Base-by-base conservation (phyloP, 306 rosid genomes). In the Astragalus glycyphyllos region DNA sequence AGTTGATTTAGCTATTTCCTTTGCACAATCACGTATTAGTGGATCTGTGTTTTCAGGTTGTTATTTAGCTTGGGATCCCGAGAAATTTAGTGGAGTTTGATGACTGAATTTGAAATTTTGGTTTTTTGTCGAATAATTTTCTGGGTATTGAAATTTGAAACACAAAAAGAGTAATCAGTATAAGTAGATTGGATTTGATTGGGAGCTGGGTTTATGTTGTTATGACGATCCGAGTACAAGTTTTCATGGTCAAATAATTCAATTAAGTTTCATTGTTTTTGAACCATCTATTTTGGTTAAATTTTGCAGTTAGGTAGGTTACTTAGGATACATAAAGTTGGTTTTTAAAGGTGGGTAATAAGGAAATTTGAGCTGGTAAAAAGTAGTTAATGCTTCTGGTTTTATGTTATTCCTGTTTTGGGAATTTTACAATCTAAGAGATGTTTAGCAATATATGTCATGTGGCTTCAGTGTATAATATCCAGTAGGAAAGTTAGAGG, bases 1-100 rank as follows among this genome's bases (percentile, higher is more conserved):
- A 40, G 77, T 78, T 65, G 67, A 79, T 85, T 83, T 71, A 2
- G 58, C 84, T 63, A 67, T 67, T 76, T 56, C 26, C 58, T 64
- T 59, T 64, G 61, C 47, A 47, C 17, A 13, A 29, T 79, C 66
- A 49, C 62, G 44, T 80, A 72, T 70, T 57, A 58, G 82, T 83
- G 87, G 98, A 94, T 90, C 97, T 90, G 93, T 84, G 78, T 67
- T 69, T 75, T 69, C 26, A 75, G 71, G 63, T 66, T 46, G 57
- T 59, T 80, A 29, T 40, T 64, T 62, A 63, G 26, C 78, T 82
- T 77, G 80, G 72, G 74, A 60, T 88, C 59, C 64, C 29, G 44
- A 17, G 76, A 76, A 72, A 37, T 69, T 77, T 56, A 58, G 65
- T 67, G 65, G 42, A 59, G 66, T 16, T 44, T 13, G 75, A 56